Conservation (phyloP, 2,329 filamentous ascomycete species). For the Paecilomyces sp. region DNA sequence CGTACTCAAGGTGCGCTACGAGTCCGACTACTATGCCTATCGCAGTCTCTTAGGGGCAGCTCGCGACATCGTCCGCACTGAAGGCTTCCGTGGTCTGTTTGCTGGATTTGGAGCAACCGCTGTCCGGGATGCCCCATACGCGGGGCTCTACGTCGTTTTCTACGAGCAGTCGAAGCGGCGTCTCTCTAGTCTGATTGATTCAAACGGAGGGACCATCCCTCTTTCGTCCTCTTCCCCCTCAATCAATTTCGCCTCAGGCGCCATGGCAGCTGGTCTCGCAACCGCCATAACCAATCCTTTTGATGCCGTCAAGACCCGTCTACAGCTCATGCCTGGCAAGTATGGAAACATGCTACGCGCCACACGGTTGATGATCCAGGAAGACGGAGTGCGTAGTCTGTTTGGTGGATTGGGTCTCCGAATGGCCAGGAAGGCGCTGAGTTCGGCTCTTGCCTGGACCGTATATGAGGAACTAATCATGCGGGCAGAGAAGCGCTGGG, state of each 20-base stretch:
- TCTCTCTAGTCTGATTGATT: conserved; percentile 18
- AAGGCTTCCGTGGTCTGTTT: conserved; percentile 81
- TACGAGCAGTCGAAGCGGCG: conserved; percentile 59
- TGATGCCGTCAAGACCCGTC: conserved; percentile 89
- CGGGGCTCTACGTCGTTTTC: conserved; percentile 86
- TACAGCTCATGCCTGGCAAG: conserved; percentile 77
- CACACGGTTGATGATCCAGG: conserved; percentile 65
- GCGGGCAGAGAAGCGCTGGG: conserved; percentile 51
- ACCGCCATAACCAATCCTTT: conserved; percentile 93
- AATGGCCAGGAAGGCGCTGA: conserved; percentile 85
- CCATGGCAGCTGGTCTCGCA: conserved; percentile 71
- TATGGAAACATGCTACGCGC: conserved; percentile 82
- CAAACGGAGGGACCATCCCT: conserved; percentile 11
- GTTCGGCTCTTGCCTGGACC: conserved; percentile 94
- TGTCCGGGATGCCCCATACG: conserved; percentile 90
- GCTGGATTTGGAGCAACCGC: conserved; percentile 90
- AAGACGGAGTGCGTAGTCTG: conserved; percentile 73
- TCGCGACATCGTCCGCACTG: conserved; percentile 62
- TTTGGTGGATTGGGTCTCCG: conserved; percentile 80
- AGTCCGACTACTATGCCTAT: conserved; percentile 81
- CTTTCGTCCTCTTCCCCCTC: conserved; percentile 31
- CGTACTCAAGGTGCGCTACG: conserved; percentile 92
- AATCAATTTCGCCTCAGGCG: conserved; percentile 81
- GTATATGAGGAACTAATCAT: conserved; percentile 90
- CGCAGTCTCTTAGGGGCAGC: conserved; percentile 65